Evolutionary conservation across 2,329 filamentous ascomycete species (phyloP), one percentile per base, ranked within the genome.

Genomic region (Phialophora tarda): DNA sequence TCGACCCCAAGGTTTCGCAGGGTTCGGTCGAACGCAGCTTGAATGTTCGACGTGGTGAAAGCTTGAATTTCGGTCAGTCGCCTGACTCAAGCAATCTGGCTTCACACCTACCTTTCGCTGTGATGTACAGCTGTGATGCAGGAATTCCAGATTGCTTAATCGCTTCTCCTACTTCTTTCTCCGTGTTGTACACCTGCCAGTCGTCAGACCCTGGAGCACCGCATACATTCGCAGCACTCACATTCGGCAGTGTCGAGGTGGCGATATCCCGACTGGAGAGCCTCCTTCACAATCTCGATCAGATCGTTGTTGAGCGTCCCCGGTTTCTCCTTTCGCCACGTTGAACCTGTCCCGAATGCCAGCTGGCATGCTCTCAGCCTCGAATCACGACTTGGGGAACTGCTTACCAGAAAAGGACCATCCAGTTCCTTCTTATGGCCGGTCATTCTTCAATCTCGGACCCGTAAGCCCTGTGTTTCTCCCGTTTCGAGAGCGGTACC

Each of bases 111-210:
- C 89, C 79, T 76, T 90, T 91, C 14, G 86, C 88, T 1, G 86
- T 88, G 70, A 91, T 82, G 77, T 90, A 91, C 68, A 91, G 78
- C 63, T 90, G 82, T 54, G 85, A 80, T 57, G 88, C 83, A 66
- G 88, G 87, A 14, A 91, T 82, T 48, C 89, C 83, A 38, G 86
- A 85, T 30, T 69, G 64, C 30, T 63, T 65, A 41, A 91, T 86
- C 24, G 86, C 89, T 68, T 83, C 78, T 11, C 88, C 89, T 0
- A 90, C 88, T 63, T 89, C 87, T 64, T 82, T 82, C 75, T 90
- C 88, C 67, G 89, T 91, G 63, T 82, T 82, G 55, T 73, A 82
- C 76, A 81, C 75, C 75, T 62, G 23, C 8, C n/a, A n/a, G 2
- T 38, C 23, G 59, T 21, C 34, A 51, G 30, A 21, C n/a, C 21